Evolutionary conservation across 352 stramenopile genomes (phyloP).

Genomic region (Globisporangium spinosum): DNA sequence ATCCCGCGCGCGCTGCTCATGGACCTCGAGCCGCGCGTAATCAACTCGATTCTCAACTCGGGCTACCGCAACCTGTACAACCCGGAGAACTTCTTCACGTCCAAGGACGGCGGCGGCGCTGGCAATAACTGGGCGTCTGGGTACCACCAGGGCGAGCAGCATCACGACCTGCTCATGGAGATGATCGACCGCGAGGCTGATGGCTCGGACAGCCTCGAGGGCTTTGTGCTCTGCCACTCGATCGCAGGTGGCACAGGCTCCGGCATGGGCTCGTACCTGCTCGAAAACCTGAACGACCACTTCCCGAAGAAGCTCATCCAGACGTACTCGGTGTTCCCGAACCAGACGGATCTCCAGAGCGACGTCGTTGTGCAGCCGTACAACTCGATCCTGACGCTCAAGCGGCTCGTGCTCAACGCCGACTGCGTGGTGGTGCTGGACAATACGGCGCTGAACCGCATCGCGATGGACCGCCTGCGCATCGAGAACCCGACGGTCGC

Average conservation of each 20-base stretch:
- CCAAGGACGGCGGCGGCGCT: conserved; percentile 87
- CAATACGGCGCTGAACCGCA: conserved; percentile 98
- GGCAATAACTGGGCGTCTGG: conserved; percentile 93
- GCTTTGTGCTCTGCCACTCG: conserved; percentile 98
- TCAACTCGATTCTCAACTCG: conserved; percentile 91
- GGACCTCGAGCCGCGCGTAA: conserved; percentile 95
- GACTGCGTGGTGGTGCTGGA: conserved; percentile 99
- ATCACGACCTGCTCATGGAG: conserved; percentile 98
- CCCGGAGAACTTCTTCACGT: conserved; percentile 97
- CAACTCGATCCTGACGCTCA: conserved; percentile 99
- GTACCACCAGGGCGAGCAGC: conserved; percentile 89
- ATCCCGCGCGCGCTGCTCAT: conserved; percentile 97
- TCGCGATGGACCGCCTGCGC: conserved; percentile 92
- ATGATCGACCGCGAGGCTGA: conserved; percentile 99
- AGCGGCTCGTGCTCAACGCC: conserved; percentile 97
- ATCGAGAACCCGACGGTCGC: conserved; percentile 96
- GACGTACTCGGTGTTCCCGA: conserved; percentile 99
- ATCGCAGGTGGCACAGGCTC: conserved; percentile 98
- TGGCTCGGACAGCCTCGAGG: conserved; percentile 93
- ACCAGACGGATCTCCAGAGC: conserved; percentile 90
- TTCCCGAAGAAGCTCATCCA: conserved; percentile 99
- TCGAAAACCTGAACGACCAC: conserved; percentile 99
- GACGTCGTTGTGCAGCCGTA: conserved; percentile 99
- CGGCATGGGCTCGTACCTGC: conserved; percentile 98
- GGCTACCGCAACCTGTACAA: conserved; percentile 97